A percentile compares a stretch with the other conserved stretches of the same genome.
Evolutionary conservation across 768 basidiomycete species (phyloP).

Genomic region (Pleurotus ostreatus): DNA sequence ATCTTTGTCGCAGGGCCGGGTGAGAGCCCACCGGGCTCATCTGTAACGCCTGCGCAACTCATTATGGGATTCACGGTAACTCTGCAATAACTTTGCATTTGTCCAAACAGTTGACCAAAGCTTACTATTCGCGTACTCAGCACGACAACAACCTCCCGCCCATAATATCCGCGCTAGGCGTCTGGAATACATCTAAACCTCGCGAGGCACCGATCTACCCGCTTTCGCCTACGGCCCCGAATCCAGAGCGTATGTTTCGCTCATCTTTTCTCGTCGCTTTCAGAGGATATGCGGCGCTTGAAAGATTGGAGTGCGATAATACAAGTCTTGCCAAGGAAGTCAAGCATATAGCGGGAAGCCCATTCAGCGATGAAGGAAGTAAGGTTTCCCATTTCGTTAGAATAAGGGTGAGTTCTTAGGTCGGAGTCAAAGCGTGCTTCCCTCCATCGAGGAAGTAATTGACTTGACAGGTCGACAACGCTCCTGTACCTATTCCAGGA

Average conservation of each 20-base stretch:
- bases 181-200: constrained; percentile 34
- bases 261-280: constrained; percentile 36
- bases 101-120: too few relatives aligned
- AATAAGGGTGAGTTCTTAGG: constrained; percentile 23
- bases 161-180: constrained; percentile 35
- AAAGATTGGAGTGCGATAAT: constrained; percentile 31
- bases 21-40: constrained; percentile 17
- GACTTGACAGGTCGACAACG: constrained; percentile 28
- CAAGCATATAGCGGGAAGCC: constrained; percentile 15
- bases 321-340: constrained; percentile 1
- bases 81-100: neutral
- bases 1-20: constrained; percentile 30
- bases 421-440: too few relatives aligned
- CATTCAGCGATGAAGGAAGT: neutral
- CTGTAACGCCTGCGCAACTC: constrained; percentile 32
- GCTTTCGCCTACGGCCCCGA: constrained; percentile 26
- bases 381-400: constrained; percentile 26
- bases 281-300: constrained; percentile 36
- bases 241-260: constrained; percentile 30
- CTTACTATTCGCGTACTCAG: constrained; percentile 14
- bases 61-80: constrained; percentile 40
- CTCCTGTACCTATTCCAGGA: constrained; percentile 35
- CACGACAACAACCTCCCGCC: constrained; percentile 44
- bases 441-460: too few relatives aligned
- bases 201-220: constrained; percentile 26